Base-by-base conservation (phyloP, 2,329 filamentous ascomycete species). In the Calonectria pseudoturangicola region DNA sequence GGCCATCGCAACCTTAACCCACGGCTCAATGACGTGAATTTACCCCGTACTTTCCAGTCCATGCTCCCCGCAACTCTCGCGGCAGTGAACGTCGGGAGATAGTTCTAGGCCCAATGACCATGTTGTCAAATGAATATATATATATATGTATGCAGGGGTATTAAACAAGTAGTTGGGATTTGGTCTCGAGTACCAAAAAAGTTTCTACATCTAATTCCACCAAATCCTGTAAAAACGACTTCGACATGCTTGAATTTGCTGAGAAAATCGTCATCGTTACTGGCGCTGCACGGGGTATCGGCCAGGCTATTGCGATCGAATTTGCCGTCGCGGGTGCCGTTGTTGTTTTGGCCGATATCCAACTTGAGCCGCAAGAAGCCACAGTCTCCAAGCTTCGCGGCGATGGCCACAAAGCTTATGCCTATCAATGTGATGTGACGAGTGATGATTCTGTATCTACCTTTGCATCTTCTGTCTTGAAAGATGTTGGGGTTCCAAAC, bases 291-390 rank as follows among this genome's bases (percentile, higher is more conserved):
- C 51, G 30, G 12, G 51, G 51, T 1, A 56, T 56, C 15, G 51
- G 51, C 10, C 51, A 56, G 39, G 51, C 51, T 5, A 39, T 56
- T 56, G 28, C 51, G 18, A 39, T 21, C 6, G 30, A 56, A 18
- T 56, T 56, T 12, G 51, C 51, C 30, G 21, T 21, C 2, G n/a
- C 21, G 51, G 51, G 51, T 2, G 51, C 51, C 8, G 39, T 18
- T 56, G 51, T 56, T 21, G n/a, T 56, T 15, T 15, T 56, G 27
- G 51, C 51, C 18, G 51, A 56, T 18, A 56, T 56, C 10, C 51
- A 39, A 16, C 51, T 56, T 15, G 51, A 56, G 30, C 51, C 51
- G 4, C 51, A 39, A 36, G 30, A 36, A 2, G 30, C 13, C 4
- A 56, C 51, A 13, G 51, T 56, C 4, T 4, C 12, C 7, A 56